Evolutionary conservation across 495 filamentous ascomycete species (phyloP), one percentile per base, ranked within the genome.

Genomic region (Penicillium paradoxum): DNA sequence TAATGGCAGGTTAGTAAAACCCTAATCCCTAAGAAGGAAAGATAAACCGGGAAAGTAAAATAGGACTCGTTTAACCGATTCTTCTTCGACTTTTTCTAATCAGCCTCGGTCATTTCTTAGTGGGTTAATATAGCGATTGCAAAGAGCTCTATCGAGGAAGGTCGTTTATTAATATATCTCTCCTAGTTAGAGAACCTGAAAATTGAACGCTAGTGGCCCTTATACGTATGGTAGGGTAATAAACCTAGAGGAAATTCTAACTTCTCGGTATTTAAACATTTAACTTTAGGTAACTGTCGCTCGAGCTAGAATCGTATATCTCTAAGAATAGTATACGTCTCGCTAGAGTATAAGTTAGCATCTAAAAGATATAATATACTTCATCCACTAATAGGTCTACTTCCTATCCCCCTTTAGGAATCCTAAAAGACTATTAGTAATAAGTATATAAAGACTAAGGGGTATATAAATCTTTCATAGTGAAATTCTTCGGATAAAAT

Each of bases 61-160:
- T 36, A 46, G 44, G 29, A 46, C 44, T 36, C 30, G 19, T 34
- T 30, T 13, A 11, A 32, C 44, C 18, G 29, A 46, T 46, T 32
- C 44, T 46, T 24, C 19, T 46, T 19, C 44, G 29, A 19, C 18
- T 29, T 46, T 46, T 46, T 0, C 11, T 15, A 18, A 36, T 46
- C 19, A 34, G 36, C 30, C 11, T 4, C 2, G 6, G 18, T 24
- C 30, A 46, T 46, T 46, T 46, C 44, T 33, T 15, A 0, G 30
- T 24, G 30, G 30, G 30, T 46, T 46, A 46, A 21, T 46, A 11
- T 7, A 10, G 30, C 44, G 2, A 36, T 21, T 18, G 18, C 44
- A 46, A 33, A 46, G 44, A 46, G 30, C 44, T 46, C 44, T 18
- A 46, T 46, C 29, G 44, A 46, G 44, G 30, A 46, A 34, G 44